Evolutionary conservation across 768 basidiomycete species (phyloP).

Genomic region (Amanita muscaria): DNA sequence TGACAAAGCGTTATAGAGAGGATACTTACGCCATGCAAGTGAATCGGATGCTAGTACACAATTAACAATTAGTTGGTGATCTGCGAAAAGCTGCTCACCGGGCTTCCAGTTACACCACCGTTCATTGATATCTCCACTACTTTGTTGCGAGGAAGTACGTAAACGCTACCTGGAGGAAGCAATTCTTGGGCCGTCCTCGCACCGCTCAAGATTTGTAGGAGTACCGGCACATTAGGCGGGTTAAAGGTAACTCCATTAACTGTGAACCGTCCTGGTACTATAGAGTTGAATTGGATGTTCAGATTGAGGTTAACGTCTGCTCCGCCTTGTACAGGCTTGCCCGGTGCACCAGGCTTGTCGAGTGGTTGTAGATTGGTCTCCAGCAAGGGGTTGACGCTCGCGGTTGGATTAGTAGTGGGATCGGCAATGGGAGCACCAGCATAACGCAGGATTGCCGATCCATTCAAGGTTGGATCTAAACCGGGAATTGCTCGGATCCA

Average conservation of each 20-base stretch:
- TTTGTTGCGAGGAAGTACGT: constrained; percentile 35
- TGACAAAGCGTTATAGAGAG: not conserved
- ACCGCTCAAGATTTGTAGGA: constrained; percentile 53
- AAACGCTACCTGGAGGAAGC: constrained; percentile 40
- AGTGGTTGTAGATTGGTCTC: constrained; percentile 11
- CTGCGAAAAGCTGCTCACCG: not conserved
- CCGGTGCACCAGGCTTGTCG: constrained; percentile 14
- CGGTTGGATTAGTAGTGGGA: constrained; percentile 21
- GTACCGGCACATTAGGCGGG: constrained; percentile 39
- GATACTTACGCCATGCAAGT: constrained; percentile 26
- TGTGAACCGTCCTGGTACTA: constrained; percentile 16
- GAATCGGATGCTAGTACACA: constrained; percentile 26
- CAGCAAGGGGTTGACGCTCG: not conserved
- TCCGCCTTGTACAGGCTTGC: constrained; percentile 13
- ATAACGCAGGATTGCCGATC: constrained; percentile 48
- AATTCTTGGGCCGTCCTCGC: constrained; percentile 36
- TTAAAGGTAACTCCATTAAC: constrained; percentile 24
- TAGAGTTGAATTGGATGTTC: constrained; percentile 13
- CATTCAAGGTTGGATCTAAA: constrained; percentile 29
- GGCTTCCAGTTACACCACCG: not conserved
- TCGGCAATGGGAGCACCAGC: constrained; percentile 28
- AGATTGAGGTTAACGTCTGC: constrained; percentile 19
- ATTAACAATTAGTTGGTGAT: not conserved
- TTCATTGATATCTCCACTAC: constrained; percentile 21
- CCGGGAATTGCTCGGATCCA: constrained; percentile 34